Base-by-base conservation (phyloP, 805 yeast species). In the Sugiyamaella smithiae region DNA sequence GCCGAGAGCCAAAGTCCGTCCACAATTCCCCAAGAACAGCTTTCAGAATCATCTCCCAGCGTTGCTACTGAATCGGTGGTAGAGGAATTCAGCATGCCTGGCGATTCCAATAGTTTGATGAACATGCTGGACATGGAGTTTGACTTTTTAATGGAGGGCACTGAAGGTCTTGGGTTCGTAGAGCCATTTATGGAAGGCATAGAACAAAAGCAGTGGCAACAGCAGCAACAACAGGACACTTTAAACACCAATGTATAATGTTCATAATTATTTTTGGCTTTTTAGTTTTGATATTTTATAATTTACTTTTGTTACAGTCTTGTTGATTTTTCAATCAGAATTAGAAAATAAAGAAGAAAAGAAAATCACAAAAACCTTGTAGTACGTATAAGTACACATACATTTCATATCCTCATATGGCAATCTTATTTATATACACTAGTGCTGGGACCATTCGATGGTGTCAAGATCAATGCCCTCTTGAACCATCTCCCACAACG, bases 401-500 rank as follows among this genome's bases (percentile, higher is more conserved):
- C n/a, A n/a, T n/a, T n/a, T n/a, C n/a, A n/a, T n/a, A n/a, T n/a
- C n/a, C n/a, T n/a, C n/a, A n/a, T n/a, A n/a, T n/a, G n/a, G n/a
- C n/a, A n/a, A n/a, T 26, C 11, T 26, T 11, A 33, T 8, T 33
- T 33, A 33, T 33, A 33, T 33, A 14, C 22, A 42, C 20, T 68
- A 93, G 70, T 93, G 99, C 57, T 97, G 98, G 52, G 96, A 87
- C 99, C 99, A 93, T 72, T 93, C 95, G 62, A 93, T 93, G 28
- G 95, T 78, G 63, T 85, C 79, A 67, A 93, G 75, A 65, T 93
- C 99, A 62, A 93, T 91, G 58, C 99, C 99, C 57, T 93, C 98
- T 70, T 93, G 96, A 50, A 88, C 96, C 98, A 93, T 90, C 73
- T 93, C 99, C 98, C 98, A 93, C 61, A 93, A 75, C 43, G 99